Base-by-base conservation (phyloP, 2,329 filamentous ascomycete species). In the Coleophoma cylindrospora region DNA sequence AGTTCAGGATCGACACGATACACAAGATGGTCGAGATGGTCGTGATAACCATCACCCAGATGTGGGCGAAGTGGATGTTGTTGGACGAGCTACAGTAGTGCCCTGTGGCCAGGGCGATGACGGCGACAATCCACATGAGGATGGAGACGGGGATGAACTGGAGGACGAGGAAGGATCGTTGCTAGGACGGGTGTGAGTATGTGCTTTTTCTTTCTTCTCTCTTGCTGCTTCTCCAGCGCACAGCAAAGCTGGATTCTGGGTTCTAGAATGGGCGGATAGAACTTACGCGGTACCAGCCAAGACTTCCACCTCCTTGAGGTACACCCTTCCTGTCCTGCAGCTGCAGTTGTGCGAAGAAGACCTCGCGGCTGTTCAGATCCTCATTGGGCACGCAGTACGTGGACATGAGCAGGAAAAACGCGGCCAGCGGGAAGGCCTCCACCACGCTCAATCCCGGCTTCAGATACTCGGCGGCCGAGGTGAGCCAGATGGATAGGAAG, bases 381-480 rank as follows among this genome's bases (percentile, higher is more conserved):
- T 66, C 64, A 3, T 69, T 66, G 8, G 61, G 68, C 4, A 75
- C 58, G 45, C 67, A 41, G 40, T 41, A 73, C 41, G 71, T 70
- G 55, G 68, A 71, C 37, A 74, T 61, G 27, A 75, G 64, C 10
- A 75, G 61, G 53, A 73, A 72, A 56, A 75, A 75, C 11, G 64
- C 63, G n/a, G 64, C 66, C 2, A 76, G 57, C 10, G 71, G 69
- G 27, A 71, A 57, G 4, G 66, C 60, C 58, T 75, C 67, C 51
- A 69, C 64, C 6, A 71, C 51, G 19, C 70, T 66, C 21, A 69
- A 56, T 59, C 69, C 69, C 3, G 68, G 64, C 32, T 64, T 56
- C 12, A 75, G 50, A 53, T 74, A 75, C 40, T 70, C 62, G 41
- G 68, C 66, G 2, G 65, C 56, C 13, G 63, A 59, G 2, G 70